Evolutionary conservation across 768 basidiomycete genomes (phyloP), one percentile per base, ranked within the genome.

Genomic region (Podaxis carcinomalis): DNA sequence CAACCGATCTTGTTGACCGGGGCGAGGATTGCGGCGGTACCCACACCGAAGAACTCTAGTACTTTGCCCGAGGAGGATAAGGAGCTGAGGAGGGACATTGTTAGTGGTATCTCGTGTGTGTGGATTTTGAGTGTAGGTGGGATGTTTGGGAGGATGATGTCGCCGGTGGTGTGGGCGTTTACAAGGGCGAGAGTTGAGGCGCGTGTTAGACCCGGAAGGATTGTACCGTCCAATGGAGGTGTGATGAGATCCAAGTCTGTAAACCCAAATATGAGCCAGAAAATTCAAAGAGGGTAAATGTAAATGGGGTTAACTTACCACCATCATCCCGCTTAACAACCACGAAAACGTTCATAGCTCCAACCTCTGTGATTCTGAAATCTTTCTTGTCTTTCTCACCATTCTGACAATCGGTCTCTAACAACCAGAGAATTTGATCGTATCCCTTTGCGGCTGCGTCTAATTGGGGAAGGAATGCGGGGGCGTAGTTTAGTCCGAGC

Each of bases 161-260:
- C 73, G 1, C 82, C 81, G n/a, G 9, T 32, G 1, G 75, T 78
- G 70, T 93, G 92, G 0, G 80, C 84, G 21, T 82, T 75, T 2
- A 83, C 78, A 56, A 97, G 85, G 10, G 72, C 67, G 40, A 96
- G 78, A 42, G 86, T 83, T 19, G 90, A 92, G 57, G 84, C 85
- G 42, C 94, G 85, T 0, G 93, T 95, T n/a, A 97, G 83, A n/a
- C 94, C 93, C 2, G 93, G 92, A 1, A 96, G 83, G 65, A 96
- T 92, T 23, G 90, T 89, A 35, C 94, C 93, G 68, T 90, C 92
- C 63, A 95, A 75, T 6, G 90, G 85, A 0, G 94, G 91, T 0
- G 95, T 97, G 59, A 92, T 72, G 58, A 95, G 75, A 63, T 95
- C 91, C 60, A 88, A 64, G 28, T 81, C 89, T 89, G 66, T 3